Base-by-base conservation (phyloP, 768 basidiomycete genomes). In the Tulasnella sp. region DNA sequence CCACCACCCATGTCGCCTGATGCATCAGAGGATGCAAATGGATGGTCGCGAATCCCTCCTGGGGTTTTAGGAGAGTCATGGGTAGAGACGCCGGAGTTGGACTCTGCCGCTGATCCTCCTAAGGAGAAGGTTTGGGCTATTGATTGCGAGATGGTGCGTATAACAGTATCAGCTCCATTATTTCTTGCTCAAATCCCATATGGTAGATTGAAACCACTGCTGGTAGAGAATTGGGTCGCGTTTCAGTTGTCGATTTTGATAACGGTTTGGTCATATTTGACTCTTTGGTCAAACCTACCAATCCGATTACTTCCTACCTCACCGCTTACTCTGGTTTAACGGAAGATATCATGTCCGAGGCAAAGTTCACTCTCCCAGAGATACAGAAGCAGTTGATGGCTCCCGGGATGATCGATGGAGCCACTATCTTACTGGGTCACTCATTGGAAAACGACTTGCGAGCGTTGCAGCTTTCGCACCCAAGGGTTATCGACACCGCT, bases 281-380 rank as follows among this genome's bases (percentile, higher is more conserved):
- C 64, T 78, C 82, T 57, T 73, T 96, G 12, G 91, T 96, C 53
- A 90, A 84, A 61, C 93, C 93, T 2, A 64, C 73, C 0, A 84
- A 84, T 58, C 83, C 85, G 0, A 79, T 98, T 50, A 67, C 72
- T 3, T 92, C 98, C 62, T 98, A 99, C 62, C 73, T 93, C n/a
- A 98, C 93, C 45, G 90, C 87, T 59, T 98, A 83, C 79, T 96
- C 92, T 16, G 93, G 93, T 2, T 90, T 99, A 56, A 96, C 91
- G 0, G 76, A 77, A 8, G 78, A 78, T 52, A 71, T 75, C 1
- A 74, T 98, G 1, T 66, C 66, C 0, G 65, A 68, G 1, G 79
- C 86, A 0, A 91, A 79, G 0, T 90, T 86, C 0, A 86, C 86
- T 0, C 75, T 91, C 12, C 64, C 77, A 0, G 70, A 89, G 58